Evolutionary conservation across 129 eudicot genomes (phyloP), one percentile per base, ranked within the genome.

Genomic region (Arctium minus): DNA sequence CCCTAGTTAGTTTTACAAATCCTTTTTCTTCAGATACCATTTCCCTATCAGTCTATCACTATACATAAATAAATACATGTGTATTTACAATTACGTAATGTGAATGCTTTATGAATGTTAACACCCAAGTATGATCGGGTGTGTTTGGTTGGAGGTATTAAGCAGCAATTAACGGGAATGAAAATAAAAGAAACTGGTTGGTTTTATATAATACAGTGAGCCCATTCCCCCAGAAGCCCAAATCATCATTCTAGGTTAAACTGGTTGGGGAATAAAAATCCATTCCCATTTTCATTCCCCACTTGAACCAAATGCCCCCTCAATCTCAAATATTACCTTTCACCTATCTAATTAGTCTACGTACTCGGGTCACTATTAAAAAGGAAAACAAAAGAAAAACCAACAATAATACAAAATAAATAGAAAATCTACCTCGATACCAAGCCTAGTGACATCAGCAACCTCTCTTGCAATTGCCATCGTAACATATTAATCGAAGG

Each of bases 381-480:
- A 18, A 65, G 4, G 33, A 6, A 22, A 8, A 1, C 8, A 29
- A 48, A 32, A 70, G 6, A 44, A 29, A 18, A 50, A 60, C 68
- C 0, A 4, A 56, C 8, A 17, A 15, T 4, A 56, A 56, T n/a
- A 15, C 67, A 56, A 30, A 6, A 76, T 1, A 64, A 6, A 79
- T 13, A 1, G 74, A 18, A 79, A 65, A 81, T 76, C 40, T 85
- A 96, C 99, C 98, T 93, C 99, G 69, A 96, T 90, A 73, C 99
- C 99, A 76, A 90, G 97, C 29, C 97, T 93, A 80, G 97, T 91
- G 50, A 96, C 98, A 71, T 93, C 79, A 71, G 99, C 99, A 86
- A 96, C 99, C 91, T 96, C 99, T 89, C 94, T 86, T 70, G 97
- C 98, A 83, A 96, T 93, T 75, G 97, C 88, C 98, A 96, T 96